These are phyloP conservation scores for Saccharomyces hybrid DNA, from an alignment of 1,139 yeast genomes.

Conservation along the genomic window DNA sequence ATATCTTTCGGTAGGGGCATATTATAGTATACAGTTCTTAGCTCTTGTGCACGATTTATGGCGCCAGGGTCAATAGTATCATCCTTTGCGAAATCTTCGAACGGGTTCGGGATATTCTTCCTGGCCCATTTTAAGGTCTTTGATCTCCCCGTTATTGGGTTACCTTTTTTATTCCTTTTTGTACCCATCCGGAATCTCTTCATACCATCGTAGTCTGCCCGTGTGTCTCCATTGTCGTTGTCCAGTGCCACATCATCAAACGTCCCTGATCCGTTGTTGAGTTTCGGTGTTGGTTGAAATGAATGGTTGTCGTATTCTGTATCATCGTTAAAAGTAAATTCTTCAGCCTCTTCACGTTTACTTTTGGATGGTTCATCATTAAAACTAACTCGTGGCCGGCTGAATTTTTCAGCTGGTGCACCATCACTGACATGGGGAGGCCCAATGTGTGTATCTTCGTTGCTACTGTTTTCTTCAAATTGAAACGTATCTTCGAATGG, in stretches of 20 bases:
- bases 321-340: constrained; percentile 12
- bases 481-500: constrained; percentile 26
- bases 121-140: constrained; percentile 35
- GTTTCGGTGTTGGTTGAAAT: constrained; percentile 24
- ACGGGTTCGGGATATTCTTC: constrained; percentile 28
- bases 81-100: constrained; percentile 20
- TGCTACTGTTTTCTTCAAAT: constrained; percentile 16
- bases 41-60: constrained; percentile 27
- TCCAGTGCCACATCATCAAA: constrained; percentile 22
- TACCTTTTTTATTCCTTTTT: constrained; percentile 67
- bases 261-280: constrained; percentile 14
- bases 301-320: constrained; percentile 20
- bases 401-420: neutral
- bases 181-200: constrained; percentile 89
- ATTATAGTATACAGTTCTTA: constrained; percentile 59
- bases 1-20: constrained; percentile 55
- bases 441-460: neutral
- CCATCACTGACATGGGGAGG: neutral
- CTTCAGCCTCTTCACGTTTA: constrained; percentile 7
- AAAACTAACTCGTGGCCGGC: neutral
- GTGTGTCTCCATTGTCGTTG: constrained; percentile 16
- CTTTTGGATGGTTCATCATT: neutral
- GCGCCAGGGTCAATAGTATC: constrained; percentile 11
- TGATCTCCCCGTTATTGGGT: constrained; percentile 55
- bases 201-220: constrained; percentile 32